A percentile compares a stretch with the other conserved stretches of the same genome.
Conservation (phyloP, 305 asterid genomes). For the Withania somnifera region DNA sequence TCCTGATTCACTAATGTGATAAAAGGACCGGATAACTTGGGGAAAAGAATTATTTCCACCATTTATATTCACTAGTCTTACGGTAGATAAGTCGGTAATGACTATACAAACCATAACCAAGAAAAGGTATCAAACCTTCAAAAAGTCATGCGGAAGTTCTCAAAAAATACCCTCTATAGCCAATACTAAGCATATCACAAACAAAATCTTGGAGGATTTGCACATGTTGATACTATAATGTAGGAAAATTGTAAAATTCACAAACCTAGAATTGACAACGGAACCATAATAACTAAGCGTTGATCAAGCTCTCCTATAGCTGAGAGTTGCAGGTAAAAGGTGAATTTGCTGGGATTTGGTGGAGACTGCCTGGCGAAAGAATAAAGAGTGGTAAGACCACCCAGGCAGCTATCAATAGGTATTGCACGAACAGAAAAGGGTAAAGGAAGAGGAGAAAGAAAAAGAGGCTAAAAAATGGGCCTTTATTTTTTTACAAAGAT, state of each 20-base stretch:
- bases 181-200: neutral
- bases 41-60: neutral
- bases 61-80: neutral
- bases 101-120: neutral
- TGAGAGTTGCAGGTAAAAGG: neutral
- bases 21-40: neutral
- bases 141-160: neutral
- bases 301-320: neutral
- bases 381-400: neutral
- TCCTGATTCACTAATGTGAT: neutral
- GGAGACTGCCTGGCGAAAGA: neutral
- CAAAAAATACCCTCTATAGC: neutral
- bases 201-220: neutral
- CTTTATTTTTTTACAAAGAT: neutral
- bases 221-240: neutral
- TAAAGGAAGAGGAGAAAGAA: neutral
- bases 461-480: neutral
- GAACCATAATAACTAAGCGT: neutral
- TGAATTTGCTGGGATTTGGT: neutral
- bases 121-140: neutral
- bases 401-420: neutral
- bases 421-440: neutral
- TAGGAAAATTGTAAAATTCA: neutral
- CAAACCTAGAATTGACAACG: neutral
- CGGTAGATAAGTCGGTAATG: neutral